A percentile compares a stretch with the other conserved stretches of the same genome.
Evolutionary conservation across 176 grass and related monocot genomes (phyloP).

Genomic region (Microstegium vimineum): DNA sequence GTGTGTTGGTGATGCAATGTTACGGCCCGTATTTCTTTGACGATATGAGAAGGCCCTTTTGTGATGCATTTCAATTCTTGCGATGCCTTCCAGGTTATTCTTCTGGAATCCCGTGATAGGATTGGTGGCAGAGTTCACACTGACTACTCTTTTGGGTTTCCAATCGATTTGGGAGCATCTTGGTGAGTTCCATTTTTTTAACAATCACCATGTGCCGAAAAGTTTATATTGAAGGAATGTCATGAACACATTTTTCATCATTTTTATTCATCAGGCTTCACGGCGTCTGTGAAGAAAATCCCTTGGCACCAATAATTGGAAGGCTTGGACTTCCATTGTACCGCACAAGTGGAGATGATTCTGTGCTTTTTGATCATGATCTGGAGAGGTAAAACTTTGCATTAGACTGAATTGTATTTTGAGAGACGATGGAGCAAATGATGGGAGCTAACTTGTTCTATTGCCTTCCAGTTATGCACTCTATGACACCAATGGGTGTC

Average conservation of each 20-base stretch:
- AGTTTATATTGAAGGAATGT: not conserved
- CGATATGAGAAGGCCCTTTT: not conserved
- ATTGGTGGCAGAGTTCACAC: constrained; percentile 95
- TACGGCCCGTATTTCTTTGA: not conserved
- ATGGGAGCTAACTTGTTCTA: constrained; percentile 20
- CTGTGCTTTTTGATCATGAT: constrained; percentile 95
- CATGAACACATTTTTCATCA: not conserved
- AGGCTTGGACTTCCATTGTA: constrained; percentile 92
- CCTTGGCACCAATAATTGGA: constrained; percentile 84
- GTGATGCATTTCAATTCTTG: not conserved
- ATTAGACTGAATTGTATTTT: not conserved
- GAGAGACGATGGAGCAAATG: not conserved
- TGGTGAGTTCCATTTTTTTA: constrained; percentile 64
- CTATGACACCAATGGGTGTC: constrained; percentile 67
- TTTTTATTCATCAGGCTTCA: constrained; percentile 71
- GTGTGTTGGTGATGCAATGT: not conserved
- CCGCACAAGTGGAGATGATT: constrained; percentile 90
- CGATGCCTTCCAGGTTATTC: constrained; percentile 60
- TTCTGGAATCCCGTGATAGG: constrained; percentile 93
- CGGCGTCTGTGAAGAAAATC: constrained; percentile 97
- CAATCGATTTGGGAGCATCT: constrained; percentile 91
- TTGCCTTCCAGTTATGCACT: constrained; percentile 77
- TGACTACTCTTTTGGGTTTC: constrained; percentile 95
- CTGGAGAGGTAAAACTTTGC: constrained; percentile 65
- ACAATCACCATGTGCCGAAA: not conserved